Base-by-base conservation (phyloP, 805 yeast genomes). In the Candida coquimbonensis region DNA sequence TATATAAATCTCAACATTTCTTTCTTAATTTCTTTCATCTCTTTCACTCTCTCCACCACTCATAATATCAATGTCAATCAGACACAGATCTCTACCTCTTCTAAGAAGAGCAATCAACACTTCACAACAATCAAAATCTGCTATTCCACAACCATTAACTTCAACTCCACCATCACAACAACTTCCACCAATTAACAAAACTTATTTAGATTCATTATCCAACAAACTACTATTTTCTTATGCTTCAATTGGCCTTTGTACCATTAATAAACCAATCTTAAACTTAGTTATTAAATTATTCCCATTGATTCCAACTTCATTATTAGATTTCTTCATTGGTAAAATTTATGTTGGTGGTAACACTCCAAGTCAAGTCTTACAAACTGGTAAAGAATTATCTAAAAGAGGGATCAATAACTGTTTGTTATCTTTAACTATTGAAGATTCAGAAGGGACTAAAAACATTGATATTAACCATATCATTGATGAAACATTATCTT, bases 371-470 rank as follows among this genome's bases (percentile, higher is more conserved):
- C 85, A 89, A 52, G 93, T 90, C 13, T 70, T 78, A 44, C 62
- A 70, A 45, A 84, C 96, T 5, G 96, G 95, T 44, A 67, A 72
- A 45, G 70, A 78, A 48, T 72, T 90, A 53, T 71, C 78, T 45
- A 63, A 74, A 43, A 74, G 95, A 49, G 95, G 96, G 9, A 85
- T 89, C 59, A 79, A 86, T 54, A 91, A 90, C 70, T 87, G 90
- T 95, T 88, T 90, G 96, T 70, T 90, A n/a, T 83, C 95, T 1
- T 78, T 88, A 62, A 87, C 96, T 14, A 89, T 90, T 43, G 98
- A 90, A 66, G 96, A 93, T 46, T 83, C 96, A 44, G 87, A 87
- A 52, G 96, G 96, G 35, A 76, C 75, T 47, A 74, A 77, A 59
- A 70, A 77, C 63, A 57, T 74, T 37, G 81, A 78, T 63, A 79